phyloP scores from a whole-genome alignment of 2,329 filamentous ascomycete genomes.

The Blastomyces emzantsi region DNA sequence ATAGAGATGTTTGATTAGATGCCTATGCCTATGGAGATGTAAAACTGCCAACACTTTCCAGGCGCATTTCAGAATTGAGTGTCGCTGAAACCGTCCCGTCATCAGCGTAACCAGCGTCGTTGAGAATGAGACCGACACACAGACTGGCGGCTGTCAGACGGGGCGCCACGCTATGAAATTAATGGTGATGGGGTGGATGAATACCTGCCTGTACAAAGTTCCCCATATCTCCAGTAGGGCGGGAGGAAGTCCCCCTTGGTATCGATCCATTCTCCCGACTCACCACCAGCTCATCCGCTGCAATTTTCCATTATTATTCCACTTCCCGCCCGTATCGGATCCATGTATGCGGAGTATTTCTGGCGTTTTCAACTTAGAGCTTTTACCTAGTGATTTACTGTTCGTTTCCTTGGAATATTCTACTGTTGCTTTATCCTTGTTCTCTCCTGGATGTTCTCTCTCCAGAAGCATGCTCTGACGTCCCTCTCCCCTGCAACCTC shows the following conservation, averaged over 20 bases:
- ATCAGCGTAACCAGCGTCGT: not conserved
- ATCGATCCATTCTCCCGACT: not conserved
- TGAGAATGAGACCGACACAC: not conserved
- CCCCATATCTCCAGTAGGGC: not conserved
- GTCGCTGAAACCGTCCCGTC: not conserved
- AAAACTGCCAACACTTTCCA: not conserved
- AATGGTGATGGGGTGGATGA: not conserved
- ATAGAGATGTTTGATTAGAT: not conserved
- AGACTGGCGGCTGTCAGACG: not conserved
- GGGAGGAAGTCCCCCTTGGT: not conserved
- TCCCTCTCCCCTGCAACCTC: not conserved
- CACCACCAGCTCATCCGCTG: not conserved
- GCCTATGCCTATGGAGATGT: not conserved
- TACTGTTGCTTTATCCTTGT: not conserved
- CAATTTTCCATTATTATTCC: not conserved
- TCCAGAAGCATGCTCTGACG: constrained; percentile 3
- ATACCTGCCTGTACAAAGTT: not conserved
- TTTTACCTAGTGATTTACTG: not conserved
- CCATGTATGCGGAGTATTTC: not conserved
- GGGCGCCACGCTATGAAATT: not conserved
- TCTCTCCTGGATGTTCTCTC: not conserved
- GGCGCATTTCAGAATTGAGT: not conserved
- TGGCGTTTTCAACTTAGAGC: not conserved
- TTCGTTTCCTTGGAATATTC: not conserved
- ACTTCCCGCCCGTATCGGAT: not conserved